phyloP scores from a whole-genome alignment of 805 yeast genomes.

The Monosporozyma solicola region DNA sequence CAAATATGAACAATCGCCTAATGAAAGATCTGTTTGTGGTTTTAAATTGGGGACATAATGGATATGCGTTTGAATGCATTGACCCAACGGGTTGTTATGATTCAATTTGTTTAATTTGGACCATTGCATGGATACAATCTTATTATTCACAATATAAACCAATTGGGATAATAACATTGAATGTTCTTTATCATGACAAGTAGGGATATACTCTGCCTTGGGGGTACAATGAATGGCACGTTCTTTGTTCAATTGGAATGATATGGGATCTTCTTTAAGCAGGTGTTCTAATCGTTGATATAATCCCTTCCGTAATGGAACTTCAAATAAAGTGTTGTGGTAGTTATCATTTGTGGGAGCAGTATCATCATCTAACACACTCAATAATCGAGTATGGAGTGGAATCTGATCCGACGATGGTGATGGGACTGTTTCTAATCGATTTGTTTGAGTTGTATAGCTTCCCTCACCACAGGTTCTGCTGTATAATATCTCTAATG shows the following conservation, averaged over 20 bases:
- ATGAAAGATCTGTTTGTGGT: constrained; percentile 52
- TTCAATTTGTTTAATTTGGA: constrained; percentile 19
- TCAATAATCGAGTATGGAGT: not conserved
- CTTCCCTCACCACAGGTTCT: constrained; percentile 12
- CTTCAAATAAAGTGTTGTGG: not conserved
- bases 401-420: not conserved
- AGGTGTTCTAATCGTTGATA: constrained; percentile 9
- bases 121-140: constrained; percentile 23
- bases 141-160: constrained; percentile 20
- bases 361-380: constrained; percentile 2
- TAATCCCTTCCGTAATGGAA: constrained; percentile 3
- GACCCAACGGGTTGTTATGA: constrained; percentile 15
- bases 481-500: constrained; percentile 22
- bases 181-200: constrained; percentile 18
- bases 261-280: constrained; percentile 17
- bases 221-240: constrained; percentile 14
- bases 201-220: constrained; percentile 17
- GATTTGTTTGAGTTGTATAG: not conserved
- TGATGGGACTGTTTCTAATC: not conserved
- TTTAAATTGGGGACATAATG: constrained; percentile 50
- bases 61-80: constrained; percentile 32
- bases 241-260: constrained; percentile 21
- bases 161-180: constrained; percentile 13
- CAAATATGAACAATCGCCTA: constrained; percentile 89
- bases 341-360: not conserved